Percentiles rank a stretch among this genome's conserved stretches.
These are phyloP conservation scores for Craterostigma plantagineum DNA, from an alignment of 257 asterid genomes.

Conservation along the genomic window DNA sequence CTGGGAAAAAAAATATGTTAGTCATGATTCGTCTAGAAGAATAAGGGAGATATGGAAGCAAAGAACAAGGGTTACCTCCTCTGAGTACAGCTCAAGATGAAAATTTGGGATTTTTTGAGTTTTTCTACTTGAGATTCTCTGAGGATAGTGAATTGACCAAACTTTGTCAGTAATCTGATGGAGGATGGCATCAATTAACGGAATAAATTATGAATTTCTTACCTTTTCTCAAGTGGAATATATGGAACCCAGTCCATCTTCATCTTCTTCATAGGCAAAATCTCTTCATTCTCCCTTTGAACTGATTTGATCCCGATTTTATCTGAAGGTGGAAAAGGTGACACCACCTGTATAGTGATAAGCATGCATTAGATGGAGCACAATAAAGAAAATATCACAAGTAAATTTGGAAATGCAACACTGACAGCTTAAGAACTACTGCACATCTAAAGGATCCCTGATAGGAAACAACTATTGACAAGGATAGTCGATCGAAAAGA, in stretches of 20 bases:
- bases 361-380: conserved; percentile 7
- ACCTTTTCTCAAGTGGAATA: conserved; percentile 77
- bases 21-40: not conserved
- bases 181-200: conserved; percentile 7
- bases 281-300: conserved; percentile 89
- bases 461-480: no score
- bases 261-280: conserved; percentile 92
- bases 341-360: conserved; percentile 40
- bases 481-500: no score
- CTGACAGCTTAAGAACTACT: not conserved
- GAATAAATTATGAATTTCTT: not conserved
- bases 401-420: not conserved
- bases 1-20: conserved; percentile 16
- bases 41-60: conserved; percentile 2
- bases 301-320: conserved; percentile 91
- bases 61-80: conserved; percentile 37
- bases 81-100: conserved; percentile 70
- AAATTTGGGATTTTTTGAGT: conserved; percentile 63
- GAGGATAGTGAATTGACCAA: conserved; percentile 10
- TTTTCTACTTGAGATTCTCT: conserved; percentile 93
- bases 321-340: conserved; percentile 98
- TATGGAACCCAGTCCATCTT: conserved; percentile 99
- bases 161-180: conserved; percentile 3
- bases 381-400: not conserved
- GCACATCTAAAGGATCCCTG: no score